Evolutionary conservation across 2,329 filamentous ascomycete genomes (phyloP).

Genomic region (Fusarium annulatum): DNA sequence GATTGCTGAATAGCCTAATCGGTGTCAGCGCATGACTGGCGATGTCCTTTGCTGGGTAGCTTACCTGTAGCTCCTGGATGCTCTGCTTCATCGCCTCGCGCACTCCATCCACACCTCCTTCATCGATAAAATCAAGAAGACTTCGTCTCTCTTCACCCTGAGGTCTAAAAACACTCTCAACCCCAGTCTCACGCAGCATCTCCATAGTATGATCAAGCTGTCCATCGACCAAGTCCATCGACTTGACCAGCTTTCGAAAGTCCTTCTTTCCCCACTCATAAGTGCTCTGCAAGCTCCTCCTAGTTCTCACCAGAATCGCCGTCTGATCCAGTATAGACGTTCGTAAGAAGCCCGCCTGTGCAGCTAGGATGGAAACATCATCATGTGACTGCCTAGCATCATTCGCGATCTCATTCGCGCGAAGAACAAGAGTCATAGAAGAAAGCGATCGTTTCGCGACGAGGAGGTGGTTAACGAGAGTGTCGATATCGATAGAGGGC

Average conservation of each 20-base stretch:
- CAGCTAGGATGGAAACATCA: conserved; percentile 78
- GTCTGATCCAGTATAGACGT: conserved; percentile 69
- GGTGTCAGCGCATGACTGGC: conserved; percentile 9
- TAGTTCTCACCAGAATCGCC: conserved; percentile 62
- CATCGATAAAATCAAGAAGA: conserved; percentile 81
- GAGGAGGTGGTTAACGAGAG: conserved; percentile 84
- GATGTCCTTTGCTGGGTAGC: conserved; percentile 6
- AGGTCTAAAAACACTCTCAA: conserved; percentile 73
- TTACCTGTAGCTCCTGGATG: conserved; percentile 76
- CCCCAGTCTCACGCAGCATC: conserved; percentile 70
- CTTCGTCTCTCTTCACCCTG: conserved; percentile 68
- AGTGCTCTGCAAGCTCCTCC: conserved; percentile 63
- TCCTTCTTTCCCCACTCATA: conserved; percentile 69
- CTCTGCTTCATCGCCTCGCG: conserved; percentile 74
- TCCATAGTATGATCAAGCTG: conserved; percentile 74
- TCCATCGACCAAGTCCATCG: conserved; percentile 74
- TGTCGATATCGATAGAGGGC: conserved; percentile 67
- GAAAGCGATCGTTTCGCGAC: conserved; percentile 88
- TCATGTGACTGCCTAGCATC: conserved; percentile 80
- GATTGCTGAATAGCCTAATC: conserved; percentile 70
- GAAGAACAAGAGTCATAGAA: conserved; percentile 83
- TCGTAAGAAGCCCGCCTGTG: conserved; percentile 75
- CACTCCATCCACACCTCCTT: conserved; percentile 73
- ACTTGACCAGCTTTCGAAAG: conserved; percentile 70
- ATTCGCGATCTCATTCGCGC: conserved; percentile 87